Percentiles rank a stretch among this genome's conserved stretches.
phyloP scores from a whole-genome alignment of 2,329 filamentous ascomycete genomes.

The Verticillium isaacii region DNA sequence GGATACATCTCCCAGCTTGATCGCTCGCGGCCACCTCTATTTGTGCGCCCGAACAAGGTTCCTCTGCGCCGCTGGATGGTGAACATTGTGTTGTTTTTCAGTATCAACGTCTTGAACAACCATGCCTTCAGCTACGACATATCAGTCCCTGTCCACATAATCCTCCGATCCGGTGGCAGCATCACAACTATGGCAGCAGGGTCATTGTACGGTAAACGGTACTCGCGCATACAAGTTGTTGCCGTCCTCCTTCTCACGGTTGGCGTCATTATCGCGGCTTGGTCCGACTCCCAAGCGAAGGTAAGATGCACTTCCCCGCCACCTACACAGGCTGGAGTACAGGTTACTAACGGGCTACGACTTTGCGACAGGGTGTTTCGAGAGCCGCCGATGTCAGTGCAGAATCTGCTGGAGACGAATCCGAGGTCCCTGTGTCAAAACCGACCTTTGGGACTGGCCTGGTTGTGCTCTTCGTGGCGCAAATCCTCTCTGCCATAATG shows the following conservation, averaged over 20 bases:
- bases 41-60: conserved; percentile 71
- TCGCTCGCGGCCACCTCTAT: conserved; percentile 60
- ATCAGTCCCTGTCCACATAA: conserved; percentile 94
- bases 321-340: conserved; percentile 11
- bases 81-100: conserved; percentile 87
- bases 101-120: conserved; percentile 94
- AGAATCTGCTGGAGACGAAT: not conserved
- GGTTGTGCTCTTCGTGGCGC: conserved; percentile 77
- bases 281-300: conserved; percentile 84
- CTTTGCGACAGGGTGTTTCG: not conserved
- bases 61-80: conserved; percentile 80
- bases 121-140: conserved; percentile 97
- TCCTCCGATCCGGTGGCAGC: conserved; percentile 88
- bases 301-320: conserved; percentile 34
- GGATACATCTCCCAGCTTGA: conserved; percentile 76
- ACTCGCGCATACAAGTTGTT: conserved; percentile 72
- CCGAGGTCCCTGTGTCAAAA: conserved; percentile 3
- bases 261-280: conserved; percentile 82
- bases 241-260: conserved; percentile 79
- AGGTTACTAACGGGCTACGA: not conserved
- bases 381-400: not conserved
- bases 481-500: conserved; percentile 89
- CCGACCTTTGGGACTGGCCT: conserved; percentile 64
- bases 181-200: conserved; percentile 95
- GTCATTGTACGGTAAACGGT: conserved; percentile 78